phyloP scores from a whole-genome alignment of 1,284 basidiomycete species.

The Apiotrichum mycotoxinovorans region DNA sequence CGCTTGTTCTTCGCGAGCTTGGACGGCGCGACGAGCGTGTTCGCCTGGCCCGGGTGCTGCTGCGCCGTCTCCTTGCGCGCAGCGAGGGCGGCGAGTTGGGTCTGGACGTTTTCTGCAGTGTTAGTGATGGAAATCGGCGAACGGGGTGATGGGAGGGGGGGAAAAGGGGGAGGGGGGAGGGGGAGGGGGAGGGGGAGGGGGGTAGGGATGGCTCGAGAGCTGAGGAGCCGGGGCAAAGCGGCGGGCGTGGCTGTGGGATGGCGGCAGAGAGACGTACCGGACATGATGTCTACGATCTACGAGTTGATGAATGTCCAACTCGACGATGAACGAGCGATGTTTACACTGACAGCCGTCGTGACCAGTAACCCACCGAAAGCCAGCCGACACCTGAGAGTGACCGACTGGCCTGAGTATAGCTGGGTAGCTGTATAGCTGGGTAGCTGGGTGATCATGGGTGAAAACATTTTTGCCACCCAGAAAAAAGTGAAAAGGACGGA shows the following conservation, averaged over 20 bases:
- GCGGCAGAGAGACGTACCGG: neutral
- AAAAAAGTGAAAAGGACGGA: neutral
- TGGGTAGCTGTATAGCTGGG: neutral
- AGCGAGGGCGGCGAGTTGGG: conserved; percentile 14
- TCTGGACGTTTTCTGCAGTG: conserved; percentile 5
- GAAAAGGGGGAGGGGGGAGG: too few species aligned
- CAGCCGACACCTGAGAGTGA: too few species aligned
- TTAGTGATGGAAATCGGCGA: neutral
- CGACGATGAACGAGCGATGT: too few species aligned
- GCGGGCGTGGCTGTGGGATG: neutral
- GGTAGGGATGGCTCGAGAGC: too few species aligned
- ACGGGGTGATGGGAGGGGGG: too few species aligned
- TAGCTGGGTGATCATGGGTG: neutral
- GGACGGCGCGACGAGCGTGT: conserved; percentile 24
- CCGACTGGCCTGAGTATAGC: too few species aligned
- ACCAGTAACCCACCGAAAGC: too few species aligned
- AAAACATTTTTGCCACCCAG: neutral
- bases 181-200: too few species aligned
- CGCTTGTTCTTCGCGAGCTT: conserved; percentile 44
- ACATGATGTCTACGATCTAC: neutral
- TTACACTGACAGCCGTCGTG: too few species aligned
- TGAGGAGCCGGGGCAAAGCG: too few species aligned
- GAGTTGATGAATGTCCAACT: neutral
- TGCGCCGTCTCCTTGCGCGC: conserved; percentile 19
- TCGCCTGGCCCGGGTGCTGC: conserved; percentile 17